Conservation (phyloP, 345 rosid species). For the Pistacia integerrima region DNA sequence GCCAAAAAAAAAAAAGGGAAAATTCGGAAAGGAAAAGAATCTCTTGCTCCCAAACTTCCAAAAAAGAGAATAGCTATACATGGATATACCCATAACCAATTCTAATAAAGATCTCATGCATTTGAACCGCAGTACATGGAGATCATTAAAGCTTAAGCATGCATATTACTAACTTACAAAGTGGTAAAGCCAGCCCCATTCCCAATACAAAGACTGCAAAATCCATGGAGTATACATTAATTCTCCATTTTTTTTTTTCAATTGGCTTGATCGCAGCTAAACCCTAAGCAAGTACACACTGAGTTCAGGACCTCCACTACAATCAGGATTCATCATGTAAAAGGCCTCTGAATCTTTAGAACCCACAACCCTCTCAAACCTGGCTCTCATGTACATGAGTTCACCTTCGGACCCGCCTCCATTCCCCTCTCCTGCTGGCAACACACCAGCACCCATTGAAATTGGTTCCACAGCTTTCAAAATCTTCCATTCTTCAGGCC, state of each 20-base stretch:
- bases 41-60: neutral
- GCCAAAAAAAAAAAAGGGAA: neutral
- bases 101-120: neutral
- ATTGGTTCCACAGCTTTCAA: constrained; percentile 78
- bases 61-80: constrained; percentile 14
- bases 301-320: constrained; percentile 86
- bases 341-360: constrained; percentile 92
- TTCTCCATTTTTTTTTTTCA: neutral
- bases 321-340: constrained; percentile 93
- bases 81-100: neutral
- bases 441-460: constrained; percentile 95
- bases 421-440: constrained; percentile 51
- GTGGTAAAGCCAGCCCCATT: neutral
- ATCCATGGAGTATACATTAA: neutral
- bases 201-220: constrained; percentile 7
- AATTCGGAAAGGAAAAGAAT: neutral
- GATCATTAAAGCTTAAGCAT: neutral
- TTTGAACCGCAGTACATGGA: neutral
- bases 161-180: neutral
- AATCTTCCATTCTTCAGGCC: constrained; percentile 64
- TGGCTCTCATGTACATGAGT: constrained; percentile 95
- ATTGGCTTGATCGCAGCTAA: constrained; percentile 17
- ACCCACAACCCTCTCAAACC: constrained; percentile 90
- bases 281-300: constrained; percentile 81
- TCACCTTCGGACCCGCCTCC: constrained; percentile 67